Percentiles rank a stretch among this genome's conserved stretches.
phyloP scores from a whole-genome alignment of 2,329 filamentous ascomycete genomes.

The Cladosporium sp. region DNA sequence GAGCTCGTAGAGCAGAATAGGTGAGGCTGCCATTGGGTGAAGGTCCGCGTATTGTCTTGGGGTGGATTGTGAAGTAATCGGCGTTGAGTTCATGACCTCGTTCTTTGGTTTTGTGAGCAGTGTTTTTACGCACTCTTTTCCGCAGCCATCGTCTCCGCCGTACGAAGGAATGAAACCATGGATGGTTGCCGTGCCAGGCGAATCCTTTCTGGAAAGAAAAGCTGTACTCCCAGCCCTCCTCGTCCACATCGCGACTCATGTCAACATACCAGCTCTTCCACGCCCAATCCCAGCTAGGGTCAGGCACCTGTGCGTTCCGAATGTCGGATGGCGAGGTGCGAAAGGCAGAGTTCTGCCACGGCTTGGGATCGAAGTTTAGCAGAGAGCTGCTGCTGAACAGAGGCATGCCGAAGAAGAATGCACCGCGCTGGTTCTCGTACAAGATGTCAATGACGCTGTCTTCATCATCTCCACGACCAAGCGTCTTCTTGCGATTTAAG shows the following conservation, averaged over 20 bases:
- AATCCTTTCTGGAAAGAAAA: constrained; percentile 66
- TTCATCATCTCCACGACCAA: constrained; percentile 31
- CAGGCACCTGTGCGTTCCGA: constrained; percentile 83
- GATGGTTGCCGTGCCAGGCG: constrained; percentile 78
- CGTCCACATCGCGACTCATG: constrained; percentile 78
- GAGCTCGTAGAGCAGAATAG: constrained; percentile 3
- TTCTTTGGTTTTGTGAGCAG: constrained; percentile 36
- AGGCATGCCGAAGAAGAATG: constrained; percentile 81
- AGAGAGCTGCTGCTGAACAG: constrained; percentile 86
- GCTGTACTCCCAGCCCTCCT: constrained; percentile 95
- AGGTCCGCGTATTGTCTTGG: constrained; percentile 22
- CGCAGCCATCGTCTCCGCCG: constrained; percentile 83
- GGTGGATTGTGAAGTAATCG: constrained; percentile 75
- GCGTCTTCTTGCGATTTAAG: constrained; percentile 29
- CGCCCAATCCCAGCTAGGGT: constrained; percentile 92
- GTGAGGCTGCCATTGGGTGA: constrained; percentile 19
- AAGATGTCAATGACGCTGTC: constrained; percentile 71
- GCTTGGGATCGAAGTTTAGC: constrained; percentile 75
- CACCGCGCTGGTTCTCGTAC: constrained; percentile 92
- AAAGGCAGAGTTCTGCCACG: constrained; percentile 69
- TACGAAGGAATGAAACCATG: constrained; percentile 96
- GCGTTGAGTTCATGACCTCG: constrained; percentile 65
- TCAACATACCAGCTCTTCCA: constrained; percentile 70
- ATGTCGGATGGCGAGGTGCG: constrained; percentile 64
- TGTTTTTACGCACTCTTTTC: constrained; percentile 64